A percentile compares a stretch with the other conserved stretches of the same genome.
These are phyloP conservation scores for Corylus heterophylla DNA, from an alignment of 306 rosid species.

Conservation along the genomic window DNA sequence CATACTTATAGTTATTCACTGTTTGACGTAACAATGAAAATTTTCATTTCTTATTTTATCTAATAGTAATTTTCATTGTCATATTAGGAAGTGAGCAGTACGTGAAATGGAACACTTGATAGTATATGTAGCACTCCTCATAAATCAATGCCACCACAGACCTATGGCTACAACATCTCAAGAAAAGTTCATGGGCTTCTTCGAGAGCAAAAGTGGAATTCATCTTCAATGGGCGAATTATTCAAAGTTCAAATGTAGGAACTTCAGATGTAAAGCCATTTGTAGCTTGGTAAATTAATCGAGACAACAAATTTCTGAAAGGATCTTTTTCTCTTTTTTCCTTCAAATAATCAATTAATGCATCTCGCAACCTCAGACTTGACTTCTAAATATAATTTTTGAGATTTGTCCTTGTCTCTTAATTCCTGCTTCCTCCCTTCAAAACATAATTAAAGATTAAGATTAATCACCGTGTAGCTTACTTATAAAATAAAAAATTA, in stretches of 20 bases:
- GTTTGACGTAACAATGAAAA: too few relatives aligned
- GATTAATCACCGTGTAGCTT: not conserved
- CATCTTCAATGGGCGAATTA: not conserved
- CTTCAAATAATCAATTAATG: conserved; percentile 54
- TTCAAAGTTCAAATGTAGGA: conserved; percentile 77
- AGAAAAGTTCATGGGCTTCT: not conserved
- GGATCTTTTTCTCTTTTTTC: conserved; percentile 74
- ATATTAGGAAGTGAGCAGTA: too few relatives aligned
- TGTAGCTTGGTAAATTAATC: conserved; percentile 55
- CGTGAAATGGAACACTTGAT: too few relatives aligned
- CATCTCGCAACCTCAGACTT: conserved; percentile 67
- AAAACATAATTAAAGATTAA: conserved; percentile 7
- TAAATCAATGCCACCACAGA: not conserved
- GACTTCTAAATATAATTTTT: conserved; percentile 64
- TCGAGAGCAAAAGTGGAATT: not conserved
- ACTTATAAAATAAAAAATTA: not conserved
- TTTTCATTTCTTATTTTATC: too few relatives aligned
- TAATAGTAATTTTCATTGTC: too few relatives aligned
- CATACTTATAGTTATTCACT: too few relatives aligned
- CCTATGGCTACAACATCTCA: not conserved
- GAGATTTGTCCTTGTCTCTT: conserved; percentile 52
- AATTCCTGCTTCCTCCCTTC: conserved; percentile 70
- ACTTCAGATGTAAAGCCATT: conserved; percentile 59
- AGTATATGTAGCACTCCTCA: too few relatives aligned
- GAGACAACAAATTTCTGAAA: conserved; percentile 57